Base-by-base conservation (phyloP, 140 eudicot species). In the Stevia rebaudiana region DNA sequence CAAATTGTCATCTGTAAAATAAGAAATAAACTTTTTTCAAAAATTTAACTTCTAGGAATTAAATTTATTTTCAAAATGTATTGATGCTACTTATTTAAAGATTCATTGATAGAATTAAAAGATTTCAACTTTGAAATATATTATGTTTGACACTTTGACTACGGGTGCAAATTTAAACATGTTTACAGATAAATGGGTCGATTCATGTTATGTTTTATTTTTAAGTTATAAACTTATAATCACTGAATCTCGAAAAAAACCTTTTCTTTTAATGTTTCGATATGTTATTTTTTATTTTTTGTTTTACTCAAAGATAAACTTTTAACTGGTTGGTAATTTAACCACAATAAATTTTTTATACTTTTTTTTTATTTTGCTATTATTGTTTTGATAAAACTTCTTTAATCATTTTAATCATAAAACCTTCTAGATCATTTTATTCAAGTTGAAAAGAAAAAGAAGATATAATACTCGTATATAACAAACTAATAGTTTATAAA, bases 1-100 rank as follows among this genome's bases (percentile, higher is more conserved):
- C 37, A 71, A 76, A 59, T 69, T 71, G 74, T 88, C 96, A 56
- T 92, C 98, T 85, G 76, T 60, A 70, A 30, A 56, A 56, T 58
- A 30, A 30, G 13, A 28, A 8, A 41, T 16, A 54, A 55, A 35
- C 25, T 37, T 39, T 39, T 39, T 23, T 49, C 11, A 22, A 73
- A 64, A 31, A 6, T 25, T 63, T 35, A 43, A 19, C 61, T 30
- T 17, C 37, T 19, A 44, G 39, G 23, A 21, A 43, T 3, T 43
- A 31, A 31, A 12, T 50, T 61, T 15, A 15, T 0, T 44, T 8
- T 44, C n/a, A n/a, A n/a, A n/a, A 8, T 44, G 2, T 28, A 28
- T 28, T 28, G 33, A 28, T 28, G 2, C 3, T 4, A 28, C 4
- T 28, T 28, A 1, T 28, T 28, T 28, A 33, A 33, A 55, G 40